Evolutionary conservation across 1,284 basidiomycete species (phyloP).

Genomic region (Lentinula novae-zelandiae): DNA sequence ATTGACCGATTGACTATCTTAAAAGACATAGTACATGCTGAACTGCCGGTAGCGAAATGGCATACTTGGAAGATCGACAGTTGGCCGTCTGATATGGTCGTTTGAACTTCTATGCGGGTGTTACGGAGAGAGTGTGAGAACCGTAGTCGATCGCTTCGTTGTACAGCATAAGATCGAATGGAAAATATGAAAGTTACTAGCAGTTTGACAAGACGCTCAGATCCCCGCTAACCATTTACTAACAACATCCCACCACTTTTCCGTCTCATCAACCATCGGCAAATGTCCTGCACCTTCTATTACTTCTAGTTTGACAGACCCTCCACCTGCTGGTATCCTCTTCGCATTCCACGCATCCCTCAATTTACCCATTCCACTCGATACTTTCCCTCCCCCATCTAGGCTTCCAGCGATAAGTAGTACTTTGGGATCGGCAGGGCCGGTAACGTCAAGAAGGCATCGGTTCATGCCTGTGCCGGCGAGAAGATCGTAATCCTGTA

Average conservation of each 20-base stretch:
- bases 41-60: no score
- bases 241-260: conserved; percentile 32
- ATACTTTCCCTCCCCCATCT: conserved; percentile 44
- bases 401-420: conserved; percentile 42
- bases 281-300: conserved; percentile 41
- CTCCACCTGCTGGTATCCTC: conserved; percentile 11
- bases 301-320: conserved; percentile 27
- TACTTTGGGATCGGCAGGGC: conserved; percentile 25
- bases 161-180: no score
- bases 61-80: no score
- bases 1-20: no score
- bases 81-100: no score
- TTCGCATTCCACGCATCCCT: conserved; percentile 30
- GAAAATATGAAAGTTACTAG: no score
- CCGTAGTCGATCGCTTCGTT: no score
- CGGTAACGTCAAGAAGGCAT: conserved; percentile 7
- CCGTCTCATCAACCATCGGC: conserved; percentile 46
- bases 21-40: no score
- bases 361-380: conserved; percentile 30
- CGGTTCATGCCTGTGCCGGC: conserved; percentile 12
- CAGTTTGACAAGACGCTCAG: not conserved
- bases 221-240: conserved; percentile 16
- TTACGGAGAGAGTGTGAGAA: no score
- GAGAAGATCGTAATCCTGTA: conserved; percentile 40
- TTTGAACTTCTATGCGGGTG: no score